A percentile compares a stretch with the other conserved stretches of the same genome.
phyloP scores from a whole-genome alignment of 306 rosid genomes.

The Dicorynia guianensis region DNA sequence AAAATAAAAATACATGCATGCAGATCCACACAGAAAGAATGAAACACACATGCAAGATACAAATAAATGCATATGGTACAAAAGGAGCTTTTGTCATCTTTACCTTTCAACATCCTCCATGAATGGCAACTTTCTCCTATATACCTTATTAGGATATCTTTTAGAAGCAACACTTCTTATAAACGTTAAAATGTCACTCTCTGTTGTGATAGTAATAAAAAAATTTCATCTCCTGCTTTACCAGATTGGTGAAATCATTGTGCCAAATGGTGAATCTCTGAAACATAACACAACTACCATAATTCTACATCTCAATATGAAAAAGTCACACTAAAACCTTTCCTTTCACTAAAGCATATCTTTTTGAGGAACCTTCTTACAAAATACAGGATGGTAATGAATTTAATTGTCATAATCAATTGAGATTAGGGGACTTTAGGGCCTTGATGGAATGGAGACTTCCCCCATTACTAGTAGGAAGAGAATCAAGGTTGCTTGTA shows the following conservation, averaged over 20 bases:
- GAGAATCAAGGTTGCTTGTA: too few relatives aligned
- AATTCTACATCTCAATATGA: conserved; percentile 9
- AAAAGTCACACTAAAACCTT: conserved; percentile 17
- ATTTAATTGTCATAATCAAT: conserved; percentile 2
- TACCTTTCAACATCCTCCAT: conserved; percentile 75
- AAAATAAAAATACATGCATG: conserved; percentile 14
- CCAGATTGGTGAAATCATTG: conserved; percentile 33
- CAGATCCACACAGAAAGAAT: background rate
- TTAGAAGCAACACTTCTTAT: conserved; percentile 28
- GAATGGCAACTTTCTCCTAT: conserved; percentile 21
- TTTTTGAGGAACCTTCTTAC: conserved; percentile 24
- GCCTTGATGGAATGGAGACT: too few relatives aligned
- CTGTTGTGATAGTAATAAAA: conserved; percentile 16
- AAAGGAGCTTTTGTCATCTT: conserved; percentile 24
- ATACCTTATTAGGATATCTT: conserved; percentile 38
- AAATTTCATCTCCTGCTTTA: conserved; percentile 32
- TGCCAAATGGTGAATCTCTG: conserved; percentile 29
- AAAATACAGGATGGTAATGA: background rate
- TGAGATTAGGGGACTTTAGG: background rate
- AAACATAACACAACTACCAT: conserved; percentile 36
- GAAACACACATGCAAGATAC: conserved; percentile 12
- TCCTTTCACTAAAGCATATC: conserved; percentile 3
- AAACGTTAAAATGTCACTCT: conserved; percentile 29
- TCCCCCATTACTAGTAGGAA: too few relatives aligned
- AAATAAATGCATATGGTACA: conserved; percentile 19